Conservation (phyloP, 2,329 filamentous ascomycete species). For the Dissoconium aciculare region DNA sequence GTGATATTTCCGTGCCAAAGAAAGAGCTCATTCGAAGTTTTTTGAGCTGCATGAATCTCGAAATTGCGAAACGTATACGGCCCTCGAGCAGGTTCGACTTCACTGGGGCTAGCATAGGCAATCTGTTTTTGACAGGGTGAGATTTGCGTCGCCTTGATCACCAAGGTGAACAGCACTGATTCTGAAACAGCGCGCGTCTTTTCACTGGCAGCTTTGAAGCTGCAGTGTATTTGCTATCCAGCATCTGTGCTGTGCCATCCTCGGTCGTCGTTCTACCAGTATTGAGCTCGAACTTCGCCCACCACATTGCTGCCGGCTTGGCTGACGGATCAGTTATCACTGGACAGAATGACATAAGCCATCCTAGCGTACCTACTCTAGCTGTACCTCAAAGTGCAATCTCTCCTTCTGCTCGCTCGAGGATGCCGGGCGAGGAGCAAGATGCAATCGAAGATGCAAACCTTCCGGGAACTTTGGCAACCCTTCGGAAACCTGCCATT, state of each 20-base stretch:
- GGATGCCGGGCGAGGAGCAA: slow-evolving; percentile 36
- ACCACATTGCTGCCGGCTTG: slow-evolving; percentile 80
- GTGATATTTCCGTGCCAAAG: slow-evolving; percentile 34
- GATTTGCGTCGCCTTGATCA: no score
- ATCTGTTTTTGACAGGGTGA: slow-evolving; percentile 38
- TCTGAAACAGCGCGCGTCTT: slow-evolving; percentile 58
- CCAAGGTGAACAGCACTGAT: slow-evolving; percentile 41
- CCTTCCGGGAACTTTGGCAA: slow-evolving; percentile 65
- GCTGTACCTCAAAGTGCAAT: slow-evolving; percentile 14
- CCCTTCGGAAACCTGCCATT: slow-evolving; percentile 66
- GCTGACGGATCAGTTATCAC: slow-evolving; percentile 63
- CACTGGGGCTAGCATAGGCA: slow-evolving; percentile 36
- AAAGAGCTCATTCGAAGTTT: slow-evolving; percentile 38
- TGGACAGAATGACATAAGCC: slow-evolving; percentile 85
- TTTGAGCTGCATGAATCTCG: slow-evolving; percentile 35
- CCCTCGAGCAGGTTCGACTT: slow-evolving; percentile 36
- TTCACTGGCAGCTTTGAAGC: slow-evolving; percentile 89
- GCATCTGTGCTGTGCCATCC: slow-evolving; percentile 69
- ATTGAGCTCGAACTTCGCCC: slow-evolving; percentile 88
- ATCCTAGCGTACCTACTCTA: slow-evolving; percentile 54
- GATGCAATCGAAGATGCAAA: slow-evolving; percentile 66
- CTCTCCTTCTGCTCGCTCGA: slow-evolving; percentile 15
- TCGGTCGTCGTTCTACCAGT: slow-evolving; percentile 69
- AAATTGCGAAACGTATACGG: slow-evolving; percentile 34
- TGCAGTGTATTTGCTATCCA: slow-evolving; percentile 76